Evolutionary conservation across 1,284 basidiomycete species (phyloP).

Genomic region (Puccinia triticina): DNA sequence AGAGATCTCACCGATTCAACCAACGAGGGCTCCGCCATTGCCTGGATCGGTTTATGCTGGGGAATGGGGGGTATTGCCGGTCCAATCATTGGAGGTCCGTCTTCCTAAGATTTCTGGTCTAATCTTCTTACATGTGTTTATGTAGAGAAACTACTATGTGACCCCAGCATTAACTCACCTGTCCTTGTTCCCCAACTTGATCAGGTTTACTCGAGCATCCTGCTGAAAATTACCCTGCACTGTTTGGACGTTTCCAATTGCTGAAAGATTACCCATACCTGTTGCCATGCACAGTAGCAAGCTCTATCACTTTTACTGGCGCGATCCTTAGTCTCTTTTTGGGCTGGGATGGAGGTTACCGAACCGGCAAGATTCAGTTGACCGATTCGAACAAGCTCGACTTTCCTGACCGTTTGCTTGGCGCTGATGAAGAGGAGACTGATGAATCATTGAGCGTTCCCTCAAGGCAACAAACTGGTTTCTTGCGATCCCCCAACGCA

Average conservation of each 20-base stretch:
- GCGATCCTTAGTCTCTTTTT: constrained; percentile 85
- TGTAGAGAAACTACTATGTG: neutral
- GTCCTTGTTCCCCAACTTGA: constrained; percentile 51
- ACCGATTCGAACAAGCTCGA: constrained; percentile 59
- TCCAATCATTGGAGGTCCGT: constrained; percentile 61
- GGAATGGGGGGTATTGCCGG: constrained; percentile 82
- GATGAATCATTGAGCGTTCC: constrained; percentile 23
- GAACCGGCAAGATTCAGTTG: constrained; percentile 78
- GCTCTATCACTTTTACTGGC: constrained; percentile 65
- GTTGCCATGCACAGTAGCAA: constrained; percentile 75
- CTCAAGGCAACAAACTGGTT: constrained; percentile 7
- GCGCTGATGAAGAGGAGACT: constrained; percentile 57
- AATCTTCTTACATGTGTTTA: neutral
- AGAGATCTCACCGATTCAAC: constrained; percentile 78
- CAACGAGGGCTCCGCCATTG: constrained; percentile 77
- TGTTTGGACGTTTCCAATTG: constrained; percentile 68
- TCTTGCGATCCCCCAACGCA: constrained; percentile 57
- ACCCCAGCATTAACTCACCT: constrained; percentile 69
- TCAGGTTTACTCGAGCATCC: constrained; percentile 70
- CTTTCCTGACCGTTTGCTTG: constrained; percentile 65
- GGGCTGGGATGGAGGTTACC: constrained; percentile 82
- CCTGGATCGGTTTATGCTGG: constrained; percentile 93
- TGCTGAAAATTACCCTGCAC: constrained; percentile 76
- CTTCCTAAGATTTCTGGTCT: neutral
- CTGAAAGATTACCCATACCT: constrained; percentile 87